Base-by-base conservation (phyloP, 768 basidiomycete genomes). In the Suillus clintonianus region DNA sequence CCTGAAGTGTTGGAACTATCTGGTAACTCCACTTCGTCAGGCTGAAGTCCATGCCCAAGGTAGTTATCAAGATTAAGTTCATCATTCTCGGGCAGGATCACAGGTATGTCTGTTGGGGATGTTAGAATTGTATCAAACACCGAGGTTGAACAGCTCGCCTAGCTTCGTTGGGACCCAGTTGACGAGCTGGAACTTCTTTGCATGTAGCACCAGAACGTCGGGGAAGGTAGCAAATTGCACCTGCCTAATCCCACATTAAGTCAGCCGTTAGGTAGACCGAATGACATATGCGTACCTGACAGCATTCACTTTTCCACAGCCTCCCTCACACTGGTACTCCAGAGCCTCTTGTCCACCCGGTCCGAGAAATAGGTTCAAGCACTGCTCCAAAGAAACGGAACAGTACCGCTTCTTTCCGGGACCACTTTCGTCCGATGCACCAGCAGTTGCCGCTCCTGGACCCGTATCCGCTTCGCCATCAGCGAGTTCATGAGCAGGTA, bases 121-220 rank as follows among this genome's bases (percentile, higher is more conserved):
- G 36, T 71, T 10, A 62, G 34, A 17, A 54, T 43, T 13, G 27
- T 47, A 54, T 57, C 2, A 59, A 19, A 1, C 50, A 4, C 11
- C n/a, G 30, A 3, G 7, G 45, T 3, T n/a, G 41, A 30, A 8
- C 34, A 8, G 72, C 86, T 19, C 65, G 94, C 95, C 94, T 34
- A 99, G 82, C 77, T 99, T 99, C 4, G 90, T 84, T 0, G 97
- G 97, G 1, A 99, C 94, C 97, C 97, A 99, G 68, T 95, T 94
- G 47, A 95, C 90, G 5, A 97, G 84, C 75, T 95, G 92, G 80
- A 97, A 98, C 70, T 97, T 97, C 72, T 92, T 93, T 48, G 94
- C 89, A 66, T 97, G 96, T 1, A 99, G 76, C 9, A 97, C 88
- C 0, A 99, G 83, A 1, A 94, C 86, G 13, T 95, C 85, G 0